Evolutionary conservation across 805 yeast genomes (phyloP).

Genomic region (Barnettozyma salicaria): DNA sequence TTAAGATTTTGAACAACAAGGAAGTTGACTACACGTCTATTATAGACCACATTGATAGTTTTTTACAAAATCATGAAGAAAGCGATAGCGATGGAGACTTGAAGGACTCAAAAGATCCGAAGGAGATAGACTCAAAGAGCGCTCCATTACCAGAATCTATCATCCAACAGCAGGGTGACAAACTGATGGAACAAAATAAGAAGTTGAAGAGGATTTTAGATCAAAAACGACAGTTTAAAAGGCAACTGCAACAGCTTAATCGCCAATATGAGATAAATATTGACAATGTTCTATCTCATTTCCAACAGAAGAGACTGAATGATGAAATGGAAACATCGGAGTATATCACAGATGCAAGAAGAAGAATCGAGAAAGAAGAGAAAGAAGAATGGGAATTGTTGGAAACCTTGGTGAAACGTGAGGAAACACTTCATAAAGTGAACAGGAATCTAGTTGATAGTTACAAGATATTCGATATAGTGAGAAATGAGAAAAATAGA

Average conservation of each 20-base stretch:
- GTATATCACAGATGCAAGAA: constrained; percentile 3
- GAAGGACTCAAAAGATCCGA: neutral
- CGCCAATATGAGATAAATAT: constrained; percentile 15
- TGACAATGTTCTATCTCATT: constrained; percentile 6
- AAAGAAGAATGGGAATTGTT: constrained; percentile 13
- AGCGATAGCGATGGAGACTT: neutral
- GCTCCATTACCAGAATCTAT: too few species aligned
- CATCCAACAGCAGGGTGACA: constrained; percentile 8
- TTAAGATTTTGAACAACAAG: constrained; percentile 13
- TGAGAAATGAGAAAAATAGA: too few species aligned
- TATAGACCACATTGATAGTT: constrained; percentile 9
- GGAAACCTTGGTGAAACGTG: constrained; percentile 10
- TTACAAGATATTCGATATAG: constrained; percentile 7
- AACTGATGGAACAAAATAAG: constrained; percentile 14
- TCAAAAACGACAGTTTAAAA: constrained; percentile 8
- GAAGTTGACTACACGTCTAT: constrained; percentile 6
- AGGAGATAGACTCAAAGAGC: neutral
- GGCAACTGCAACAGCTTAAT: constrained; percentile 9
- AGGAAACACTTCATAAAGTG: constrained; percentile 10
- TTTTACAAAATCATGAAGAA: constrained; percentile 7
- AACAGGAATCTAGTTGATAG: constrained; percentile 10
- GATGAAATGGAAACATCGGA: constrained; percentile 6
- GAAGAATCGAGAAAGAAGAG: constrained; percentile 7
- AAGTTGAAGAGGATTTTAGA: constrained; percentile 13
- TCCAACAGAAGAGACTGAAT: constrained; percentile 8